Percentiles rank a stretch among this genome's conserved stretches.
phyloP scores from a whole-genome alignment of 2,329 filamentous ascomycete genomes.

The Helicocarpus griseus region DNA sequence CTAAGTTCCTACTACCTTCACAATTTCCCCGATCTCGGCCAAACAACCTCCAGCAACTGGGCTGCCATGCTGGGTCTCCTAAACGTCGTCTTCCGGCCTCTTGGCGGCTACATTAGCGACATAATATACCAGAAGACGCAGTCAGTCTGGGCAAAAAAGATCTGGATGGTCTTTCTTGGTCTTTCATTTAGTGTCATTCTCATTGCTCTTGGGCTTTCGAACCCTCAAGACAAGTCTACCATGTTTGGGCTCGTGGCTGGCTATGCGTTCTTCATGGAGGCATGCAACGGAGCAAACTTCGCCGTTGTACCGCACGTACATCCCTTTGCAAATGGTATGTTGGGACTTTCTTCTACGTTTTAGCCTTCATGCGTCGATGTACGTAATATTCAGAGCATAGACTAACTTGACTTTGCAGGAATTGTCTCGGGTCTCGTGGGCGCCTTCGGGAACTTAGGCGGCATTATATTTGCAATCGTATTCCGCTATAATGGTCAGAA shows the following conservation, averaged over 20 bases:
- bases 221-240: constrained; percentile 52
- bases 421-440: constrained; percentile 69
- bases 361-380: background rate
- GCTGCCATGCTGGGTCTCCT: constrained; percentile 47
- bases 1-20: constrained; percentile 50
- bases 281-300: constrained; percentile 79
- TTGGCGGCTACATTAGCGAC: constrained; percentile 45
- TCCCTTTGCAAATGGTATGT: constrained; percentile 64
- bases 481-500: constrained; percentile 64
- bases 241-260: constrained; percentile 71
- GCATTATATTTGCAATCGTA: constrained; percentile 72
- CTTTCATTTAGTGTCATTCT: constrained; percentile 50
- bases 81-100: constrained; percentile 40
- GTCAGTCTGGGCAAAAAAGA: constrained; percentile 55
- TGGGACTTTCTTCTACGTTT: background rate
- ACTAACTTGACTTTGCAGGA: constrained; percentile 20
- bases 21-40: constrained; percentile 46
- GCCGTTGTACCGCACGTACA: constrained; percentile 79
- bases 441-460: constrained; percentile 73
- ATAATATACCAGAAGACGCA: constrained; percentile 43
- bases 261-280: constrained; percentile 74
- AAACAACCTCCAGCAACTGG: constrained; percentile 47
- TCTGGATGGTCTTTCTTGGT: constrained; percentile 47
- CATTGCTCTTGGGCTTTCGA: constrained; percentile 52
- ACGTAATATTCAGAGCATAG: background rate